These are phyloP conservation scores for Globisporangium mamillatum DNA, from an alignment of 352 stramenopile genomes.

Conservation along the genomic window DNA sequence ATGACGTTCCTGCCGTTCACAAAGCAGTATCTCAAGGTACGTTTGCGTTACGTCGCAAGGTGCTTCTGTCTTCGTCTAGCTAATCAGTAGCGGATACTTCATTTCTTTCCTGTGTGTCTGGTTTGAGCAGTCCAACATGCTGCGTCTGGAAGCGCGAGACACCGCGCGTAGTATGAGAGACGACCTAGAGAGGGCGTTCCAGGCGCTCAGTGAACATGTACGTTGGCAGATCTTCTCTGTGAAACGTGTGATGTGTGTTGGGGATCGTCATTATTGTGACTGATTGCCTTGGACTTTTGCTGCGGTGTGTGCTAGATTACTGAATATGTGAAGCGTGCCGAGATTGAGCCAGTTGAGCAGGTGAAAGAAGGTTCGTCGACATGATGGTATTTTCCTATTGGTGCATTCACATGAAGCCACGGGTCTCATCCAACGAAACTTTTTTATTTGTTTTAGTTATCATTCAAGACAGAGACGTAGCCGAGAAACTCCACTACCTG, in stretches of 20 bases:
- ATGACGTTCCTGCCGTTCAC: constrained; percentile 89
- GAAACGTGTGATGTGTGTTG: not conserved
- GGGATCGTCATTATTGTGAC: not conserved
- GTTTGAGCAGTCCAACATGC: constrained; percentile 73
- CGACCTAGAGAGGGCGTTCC: constrained; percentile 48
- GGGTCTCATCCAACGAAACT: not conserved
- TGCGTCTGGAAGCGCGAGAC: constrained; percentile 78
- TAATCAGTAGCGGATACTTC: not conserved
- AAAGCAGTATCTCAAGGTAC: constrained; percentile 83
- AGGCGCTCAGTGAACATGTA: constrained; percentile 28
- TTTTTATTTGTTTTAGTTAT: constrained; percentile 32
- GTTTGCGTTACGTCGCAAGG: not conserved
- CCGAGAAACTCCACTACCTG: constrained; percentile 43
- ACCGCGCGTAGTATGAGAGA: constrained; percentile 51
- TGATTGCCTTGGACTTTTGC: not conserved
- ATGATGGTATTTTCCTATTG: not conserved
- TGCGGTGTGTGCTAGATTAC: constrained; percentile 27
- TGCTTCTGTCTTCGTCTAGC: not conserved
- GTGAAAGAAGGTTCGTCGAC: constrained; percentile 54
- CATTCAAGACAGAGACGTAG: constrained; percentile 53
- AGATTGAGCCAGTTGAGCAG: constrained; percentile 34
- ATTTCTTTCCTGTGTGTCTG: not conserved
- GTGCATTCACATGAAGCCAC: not conserved
- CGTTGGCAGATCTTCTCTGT: not conserved
- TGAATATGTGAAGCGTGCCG: constrained; percentile 31